These are phyloP conservation scores for Cytospora leucostoma DNA, from an alignment of 2,329 filamentous ascomycete species.

Conservation along the genomic window DNA sequence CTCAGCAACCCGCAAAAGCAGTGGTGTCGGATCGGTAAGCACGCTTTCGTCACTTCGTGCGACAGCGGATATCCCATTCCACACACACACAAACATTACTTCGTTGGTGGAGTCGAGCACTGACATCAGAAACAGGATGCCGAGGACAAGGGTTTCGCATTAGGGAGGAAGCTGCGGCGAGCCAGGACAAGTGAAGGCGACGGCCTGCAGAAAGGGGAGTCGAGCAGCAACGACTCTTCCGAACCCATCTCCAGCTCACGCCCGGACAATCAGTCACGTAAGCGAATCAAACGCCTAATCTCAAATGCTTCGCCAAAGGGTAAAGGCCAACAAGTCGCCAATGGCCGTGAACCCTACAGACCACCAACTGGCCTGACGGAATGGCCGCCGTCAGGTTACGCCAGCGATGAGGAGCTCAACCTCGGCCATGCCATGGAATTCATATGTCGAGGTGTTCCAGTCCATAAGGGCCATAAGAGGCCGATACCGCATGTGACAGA, in stretches of 20 bases:
- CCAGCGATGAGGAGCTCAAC: constrained; percentile 51
- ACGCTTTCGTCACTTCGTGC: neutral
- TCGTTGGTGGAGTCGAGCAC: neutral
- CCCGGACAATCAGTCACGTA: constrained; percentile 15
- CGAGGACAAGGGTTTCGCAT: constrained; percentile 5
- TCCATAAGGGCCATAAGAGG: constrained; percentile 56
- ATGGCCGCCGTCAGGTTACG: constrained; percentile 60
- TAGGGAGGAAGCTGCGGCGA: constrained; percentile 8
- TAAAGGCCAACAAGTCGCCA: constrained; percentile 41
- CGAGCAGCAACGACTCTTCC: constrained; percentile 5
- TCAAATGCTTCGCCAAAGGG: constrained; percentile 37
- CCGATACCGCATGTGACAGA: constrained; percentile 57
- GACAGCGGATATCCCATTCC: neutral
- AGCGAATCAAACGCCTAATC: constrained; percentile 21
- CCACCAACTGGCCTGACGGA: constrained; percentile 44
- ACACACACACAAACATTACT: neutral
- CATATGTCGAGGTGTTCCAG: constrained; percentile 59
- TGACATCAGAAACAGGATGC: constrained; percentile 14
- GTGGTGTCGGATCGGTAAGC: constrained; percentile 10
- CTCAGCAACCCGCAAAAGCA: constrained; percentile 1
- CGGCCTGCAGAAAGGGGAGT: neutral
- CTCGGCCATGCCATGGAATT: constrained; percentile 58
- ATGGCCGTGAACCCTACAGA: constrained; percentile 35
- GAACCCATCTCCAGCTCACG: constrained; percentile 7
- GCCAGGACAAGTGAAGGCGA: constrained; percentile 22